Evolutionary conservation across 2,329 filamentous ascomycete genomes (phyloP).

Genomic region (Ophiostoma populinum): DNA sequence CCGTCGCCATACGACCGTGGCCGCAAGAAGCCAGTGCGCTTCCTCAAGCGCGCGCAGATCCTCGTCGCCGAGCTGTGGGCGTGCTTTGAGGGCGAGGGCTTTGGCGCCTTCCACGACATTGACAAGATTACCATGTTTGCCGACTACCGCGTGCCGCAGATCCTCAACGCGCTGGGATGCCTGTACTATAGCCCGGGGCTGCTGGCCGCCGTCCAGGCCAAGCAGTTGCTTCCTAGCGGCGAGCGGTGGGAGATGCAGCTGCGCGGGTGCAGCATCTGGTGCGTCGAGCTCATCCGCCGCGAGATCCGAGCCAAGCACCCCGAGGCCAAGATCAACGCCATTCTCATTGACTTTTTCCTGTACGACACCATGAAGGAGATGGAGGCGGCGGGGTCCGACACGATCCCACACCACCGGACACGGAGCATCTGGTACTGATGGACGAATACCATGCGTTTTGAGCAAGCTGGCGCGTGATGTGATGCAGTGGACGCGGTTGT

Average conservation of each 20-base stretch:
- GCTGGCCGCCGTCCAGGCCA: constrained; percentile 48
- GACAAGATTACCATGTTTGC: constrained; percentile 97
- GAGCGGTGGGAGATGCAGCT: constrained; percentile 73
- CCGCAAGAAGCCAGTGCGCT: constrained; percentile 41
- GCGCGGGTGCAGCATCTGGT: constrained; percentile 87
- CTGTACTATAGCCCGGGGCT: constrained; percentile 71
- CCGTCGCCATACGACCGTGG: constrained; percentile 39
- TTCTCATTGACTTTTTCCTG: constrained; percentile 91
- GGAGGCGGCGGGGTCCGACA: constrained; percentile 44
- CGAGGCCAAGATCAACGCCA: constrained; percentile 59
- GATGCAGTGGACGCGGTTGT: no score
- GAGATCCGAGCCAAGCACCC: constrained; percentile 65
- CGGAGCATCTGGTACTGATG: constrained; percentile 91
- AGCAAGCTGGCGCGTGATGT: no score
- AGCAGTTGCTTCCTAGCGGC: constrained; percentile 51
- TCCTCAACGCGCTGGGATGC: constrained; percentile 67
- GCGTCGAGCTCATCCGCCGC: constrained; percentile 69
- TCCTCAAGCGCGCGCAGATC: constrained; percentile 92
- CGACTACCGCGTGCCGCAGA: constrained; percentile 92
- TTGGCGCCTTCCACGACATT: constrained; percentile 75
- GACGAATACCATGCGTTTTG: no score
- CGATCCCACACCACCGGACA: constrained; percentile 71
- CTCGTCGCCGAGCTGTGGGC: constrained; percentile 94
- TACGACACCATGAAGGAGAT: constrained; percentile 87
- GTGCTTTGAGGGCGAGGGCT: constrained; percentile 67